phyloP scores from a whole-genome alignment of 768 basidiomycete genomes.

The Myochromella boudieri region DNA sequence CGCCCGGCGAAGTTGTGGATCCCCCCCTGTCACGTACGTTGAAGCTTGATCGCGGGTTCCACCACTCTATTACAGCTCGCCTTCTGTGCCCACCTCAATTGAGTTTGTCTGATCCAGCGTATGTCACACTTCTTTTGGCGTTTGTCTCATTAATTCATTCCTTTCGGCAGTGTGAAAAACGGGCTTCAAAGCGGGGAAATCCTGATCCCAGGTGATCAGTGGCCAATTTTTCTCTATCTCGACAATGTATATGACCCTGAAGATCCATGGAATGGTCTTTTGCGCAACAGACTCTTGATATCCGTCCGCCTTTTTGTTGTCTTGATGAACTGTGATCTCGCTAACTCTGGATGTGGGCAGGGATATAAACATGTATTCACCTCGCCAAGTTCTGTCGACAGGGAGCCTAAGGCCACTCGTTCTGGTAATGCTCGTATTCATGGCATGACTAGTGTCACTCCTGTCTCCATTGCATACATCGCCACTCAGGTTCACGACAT shows the following conservation, averaged over 20 bases:
- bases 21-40: neutral
- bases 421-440: too few species aligned
- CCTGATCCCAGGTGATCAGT: neutral
- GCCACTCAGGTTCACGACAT: constrained; percentile 16
- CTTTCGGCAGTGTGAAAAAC: neutral
- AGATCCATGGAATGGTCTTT: too few species aligned
- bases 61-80: neutral
- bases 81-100: neutral
- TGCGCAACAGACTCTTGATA: neutral
- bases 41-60: neutral
- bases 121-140: neutral
- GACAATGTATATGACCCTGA: neutral
- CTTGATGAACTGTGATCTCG: neutral
- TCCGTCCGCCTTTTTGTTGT: neutral
- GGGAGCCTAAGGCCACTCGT: neutral
- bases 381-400: neutral
- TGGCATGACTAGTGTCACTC: too few species aligned
- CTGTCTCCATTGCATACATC: constrained; percentile 5
- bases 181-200: neutral
- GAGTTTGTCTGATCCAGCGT: neutral
- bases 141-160: neutral
- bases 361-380: constrained; percentile 1
- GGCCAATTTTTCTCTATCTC: neutral
- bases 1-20: neutral
- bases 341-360: neutral